Base-by-base conservation (phyloP, 108 stramenopile species). In the Skeletonema grethae region DNA sequence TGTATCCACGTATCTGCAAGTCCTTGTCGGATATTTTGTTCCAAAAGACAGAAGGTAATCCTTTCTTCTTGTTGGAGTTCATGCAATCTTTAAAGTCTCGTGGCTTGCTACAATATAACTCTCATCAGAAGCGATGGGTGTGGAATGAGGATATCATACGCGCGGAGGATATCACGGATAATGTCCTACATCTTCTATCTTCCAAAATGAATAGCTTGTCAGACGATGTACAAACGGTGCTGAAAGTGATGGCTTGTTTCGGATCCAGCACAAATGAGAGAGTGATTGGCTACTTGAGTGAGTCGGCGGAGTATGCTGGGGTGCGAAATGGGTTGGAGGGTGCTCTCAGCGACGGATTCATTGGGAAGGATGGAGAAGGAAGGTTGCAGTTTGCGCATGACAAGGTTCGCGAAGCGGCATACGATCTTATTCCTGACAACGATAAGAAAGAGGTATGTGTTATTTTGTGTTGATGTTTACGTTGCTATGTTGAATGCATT, bases 331-430 rank as follows among this genome's bases (percentile, higher is more conserved):
- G 18, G 16, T 43, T 82, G 12, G 67, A 61, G 1, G 11, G 65
- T 34, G 67, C 63, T 20, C 48, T 70, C n/a, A n/a, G 65, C 11
- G 63, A 79, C 16, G 73, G 63, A 3, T 79, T 75, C 57, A 58
- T 83, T 34, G 55, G 61, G 5, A 63, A 60, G 32, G 57, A 38
- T 39, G 63, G 34, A 2, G 11, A 12, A 16, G 38, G 67, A 45
- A 32, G 31, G 18, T 32, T 60, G 3, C 56, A 58, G 25, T 87
- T 87, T 57, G 57, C 41, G 5, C 86, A 87, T 46, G 86, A 87
- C 59, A 74, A 68, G 38, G 75, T 87, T 1, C 68, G 84, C 55
- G 84, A 87, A 60, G 81, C 86, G 11, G 84, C 86, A n/a, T 87
- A 86, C 56, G 67, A 61, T 13, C 59, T 86, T 62, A 74, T 86